Evolutionary conservation across 768 basidiomycete species (phyloP).

Genomic region (Boletellus ananas): DNA sequence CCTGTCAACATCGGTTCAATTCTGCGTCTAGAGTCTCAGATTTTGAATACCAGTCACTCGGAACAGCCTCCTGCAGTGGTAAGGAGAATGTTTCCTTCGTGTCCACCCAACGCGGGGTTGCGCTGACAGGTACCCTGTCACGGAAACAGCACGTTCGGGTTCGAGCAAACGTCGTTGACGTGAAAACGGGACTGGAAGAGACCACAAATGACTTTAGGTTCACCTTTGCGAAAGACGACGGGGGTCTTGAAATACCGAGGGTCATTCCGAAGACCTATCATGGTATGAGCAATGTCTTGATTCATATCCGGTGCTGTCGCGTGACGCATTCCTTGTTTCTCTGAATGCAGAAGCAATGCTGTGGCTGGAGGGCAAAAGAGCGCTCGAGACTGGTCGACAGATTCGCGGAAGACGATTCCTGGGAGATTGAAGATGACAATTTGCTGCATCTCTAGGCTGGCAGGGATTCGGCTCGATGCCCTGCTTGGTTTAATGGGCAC

Average conservation of each 20-base stretch:
- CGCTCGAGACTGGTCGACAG: slow-evolving; percentile 65
- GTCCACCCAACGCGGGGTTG: not conserved
- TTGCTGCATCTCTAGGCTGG: not conserved
- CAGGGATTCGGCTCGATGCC: too few relatives aligned
- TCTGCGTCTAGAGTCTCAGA: slow-evolving; percentile 65
- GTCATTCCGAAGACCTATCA: slow-evolving; percentile 69
- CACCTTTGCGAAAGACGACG: slow-evolving; percentile 57
- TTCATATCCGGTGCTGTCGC: not conserved
- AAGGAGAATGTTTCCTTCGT: slow-evolving; percentile 23
- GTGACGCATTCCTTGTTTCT: slow-evolving; percentile 6
- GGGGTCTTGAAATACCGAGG: slow-evolving; percentile 32
- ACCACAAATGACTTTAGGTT: slow-evolving; percentile 76
- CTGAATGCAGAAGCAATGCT: slow-evolving; percentile 66
- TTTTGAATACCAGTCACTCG: slow-evolving; percentile 50
- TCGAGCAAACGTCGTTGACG: slow-evolving; percentile 67
- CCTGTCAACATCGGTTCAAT: slow-evolving; percentile 86
- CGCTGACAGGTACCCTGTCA: not conserved
- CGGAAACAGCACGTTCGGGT: slow-evolving; percentile 61
- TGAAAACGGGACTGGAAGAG: slow-evolving; percentile 58
- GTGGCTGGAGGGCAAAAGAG: slow-evolving; percentile 76
- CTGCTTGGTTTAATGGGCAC: too few relatives aligned
- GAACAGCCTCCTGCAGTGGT: slow-evolving; percentile 52
- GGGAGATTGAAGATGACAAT: not conserved
- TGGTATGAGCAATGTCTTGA: slow-evolving; percentile 35
- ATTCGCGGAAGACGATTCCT: slow-evolving; percentile 42